phyloP scores from a whole-genome alignment of 2,329 filamentous ascomycete species.

The Tolypocladium capitatum region DNA sequence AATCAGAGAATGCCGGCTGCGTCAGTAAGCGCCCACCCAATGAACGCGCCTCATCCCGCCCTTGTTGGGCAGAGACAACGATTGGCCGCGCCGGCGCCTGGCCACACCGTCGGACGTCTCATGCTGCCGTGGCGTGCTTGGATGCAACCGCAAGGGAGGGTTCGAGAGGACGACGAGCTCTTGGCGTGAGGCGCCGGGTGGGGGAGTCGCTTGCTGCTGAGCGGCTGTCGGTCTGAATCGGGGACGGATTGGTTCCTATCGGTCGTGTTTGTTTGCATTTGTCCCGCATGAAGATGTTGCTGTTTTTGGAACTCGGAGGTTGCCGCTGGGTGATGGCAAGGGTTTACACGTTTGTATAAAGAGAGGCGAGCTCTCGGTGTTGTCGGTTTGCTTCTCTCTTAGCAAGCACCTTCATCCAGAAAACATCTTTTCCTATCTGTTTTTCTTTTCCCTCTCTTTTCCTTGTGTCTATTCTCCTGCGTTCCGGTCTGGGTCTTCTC shows the following conservation, averaged over 20 bases:
- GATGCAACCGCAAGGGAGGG: neutral
- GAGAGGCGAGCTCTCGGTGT: neutral
- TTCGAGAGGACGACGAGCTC: neutral
- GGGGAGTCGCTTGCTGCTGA: neutral
- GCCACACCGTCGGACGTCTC: constrained; percentile 8
- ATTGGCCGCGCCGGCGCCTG: constrained; percentile 13
- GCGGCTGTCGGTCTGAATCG: neutral
- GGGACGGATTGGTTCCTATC: neutral
- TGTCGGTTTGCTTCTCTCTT: neutral
- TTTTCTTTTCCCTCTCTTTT: neutral
- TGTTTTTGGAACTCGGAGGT: neutral
- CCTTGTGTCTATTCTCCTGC: constrained; percentile 5
- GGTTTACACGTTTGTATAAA: constrained; percentile 1
- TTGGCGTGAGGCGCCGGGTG: neutral
- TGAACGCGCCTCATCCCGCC: neutral
- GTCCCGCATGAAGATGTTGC: neutral
- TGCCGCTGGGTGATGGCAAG: neutral
- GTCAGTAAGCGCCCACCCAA: constrained; percentile 3
- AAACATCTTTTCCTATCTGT: neutral
- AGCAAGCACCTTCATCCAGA: constrained; percentile 2
- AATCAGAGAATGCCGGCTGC: neutral
- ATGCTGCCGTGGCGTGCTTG: neutral
- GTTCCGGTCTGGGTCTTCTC: constrained; percentile 11
- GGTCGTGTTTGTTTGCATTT: neutral
- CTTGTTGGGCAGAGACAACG: neutral